Evolutionary conservation across 805 yeast genomes (phyloP), one percentile per base, ranked within the genome.

Genomic region (Citeromyces nyonsensis): DNA sequence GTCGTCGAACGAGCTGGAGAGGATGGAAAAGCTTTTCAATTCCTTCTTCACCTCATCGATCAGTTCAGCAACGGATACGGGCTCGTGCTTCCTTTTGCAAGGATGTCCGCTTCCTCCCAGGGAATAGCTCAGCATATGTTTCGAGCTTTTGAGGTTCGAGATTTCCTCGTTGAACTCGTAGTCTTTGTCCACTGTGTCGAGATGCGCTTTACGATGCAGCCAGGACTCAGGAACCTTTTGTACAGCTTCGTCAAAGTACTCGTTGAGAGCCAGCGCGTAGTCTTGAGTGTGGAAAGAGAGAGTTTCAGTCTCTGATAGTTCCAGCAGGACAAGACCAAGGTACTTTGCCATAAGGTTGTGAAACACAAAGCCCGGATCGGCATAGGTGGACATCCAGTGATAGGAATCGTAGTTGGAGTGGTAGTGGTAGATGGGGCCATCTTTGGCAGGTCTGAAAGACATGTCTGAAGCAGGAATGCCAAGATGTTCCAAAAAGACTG

Each of bases 381-480:
- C 79, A 46, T 49, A 64, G 4, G 52, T 57, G 25, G 61, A 59
- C 76, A 78, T 74, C 88, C 88, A 79, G 40, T 70, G 58, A 48
- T 55, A 71, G 1, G 82, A 73, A 49, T 77, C 85, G 45, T 74
- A 79, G 47, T 74, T 71, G 11, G 86, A 76, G 47, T 79, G 88
- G 48, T 79, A 76, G 38, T 76, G 86, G 46, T 78, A 78, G 6
- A 76, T 69, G 0, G 84, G 61, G 32, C 73, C 78, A 6, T 48
- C 55, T 9, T 46, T 43, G 7, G 60, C 56, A 15, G 45, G 44
- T 12, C 44, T 50, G 45, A 75, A 79, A 0, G 76, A 79, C 31
- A 73, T 36, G 48, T 76, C 79, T n/a, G 67, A 52, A 1, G 77
- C 63, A 2, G 77, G 65, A 28, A 71, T 66, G 32, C 78, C 79